phyloP scores from a whole-genome alignment of 345 rosid genomes.

The Cochlearia excelsa region DNA sequence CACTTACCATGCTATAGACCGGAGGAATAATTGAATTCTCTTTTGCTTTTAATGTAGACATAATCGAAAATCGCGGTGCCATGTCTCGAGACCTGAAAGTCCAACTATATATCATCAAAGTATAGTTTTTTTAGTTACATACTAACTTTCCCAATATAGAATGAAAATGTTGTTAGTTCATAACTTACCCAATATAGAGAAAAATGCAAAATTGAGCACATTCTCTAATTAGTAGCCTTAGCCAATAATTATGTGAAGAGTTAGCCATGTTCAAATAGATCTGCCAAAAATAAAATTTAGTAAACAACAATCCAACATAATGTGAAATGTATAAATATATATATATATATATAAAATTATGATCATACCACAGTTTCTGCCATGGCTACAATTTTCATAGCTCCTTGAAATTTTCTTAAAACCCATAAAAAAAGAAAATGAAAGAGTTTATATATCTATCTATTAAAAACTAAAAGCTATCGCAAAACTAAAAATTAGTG shows the following conservation, averaged over 20 bases:
- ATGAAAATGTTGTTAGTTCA: constrained; percentile 10
- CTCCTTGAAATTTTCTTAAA: constrained; percentile 82
- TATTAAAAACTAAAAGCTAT: too few species aligned
- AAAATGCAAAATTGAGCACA: constrained; percentile 89
- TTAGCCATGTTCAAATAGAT: constrained; percentile 66
- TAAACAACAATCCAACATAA: constrained; percentile 8
- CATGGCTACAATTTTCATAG: constrained; percentile 87
- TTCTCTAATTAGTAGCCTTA: constrained; percentile 72
- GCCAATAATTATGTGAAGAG: constrained; percentile 78
- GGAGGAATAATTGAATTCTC: constrained; percentile 56
- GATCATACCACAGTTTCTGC: constrained; percentile 64
- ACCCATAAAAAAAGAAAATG: neutral
- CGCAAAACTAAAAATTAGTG: too few species aligned
- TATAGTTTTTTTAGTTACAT: constrained; percentile 10
- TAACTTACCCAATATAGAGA: constrained; percentile 68
- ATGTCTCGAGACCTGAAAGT: constrained; percentile 82
- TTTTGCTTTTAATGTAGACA: constrained; percentile 66
- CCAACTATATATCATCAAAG: constrained; percentile 52
- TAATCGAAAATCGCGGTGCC: constrained; percentile 80
- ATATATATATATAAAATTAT: too few species aligned
- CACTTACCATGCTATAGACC: constrained; percentile 70
- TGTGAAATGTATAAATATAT: neutral
- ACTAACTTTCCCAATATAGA: constrained; percentile 9
- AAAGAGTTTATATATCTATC: too few species aligned
- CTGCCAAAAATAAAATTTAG: constrained; percentile 37